Conservation (phyloP, 2,329 filamentous ascomycete genomes). For the Drechslerella stenobrocha region DNA sequence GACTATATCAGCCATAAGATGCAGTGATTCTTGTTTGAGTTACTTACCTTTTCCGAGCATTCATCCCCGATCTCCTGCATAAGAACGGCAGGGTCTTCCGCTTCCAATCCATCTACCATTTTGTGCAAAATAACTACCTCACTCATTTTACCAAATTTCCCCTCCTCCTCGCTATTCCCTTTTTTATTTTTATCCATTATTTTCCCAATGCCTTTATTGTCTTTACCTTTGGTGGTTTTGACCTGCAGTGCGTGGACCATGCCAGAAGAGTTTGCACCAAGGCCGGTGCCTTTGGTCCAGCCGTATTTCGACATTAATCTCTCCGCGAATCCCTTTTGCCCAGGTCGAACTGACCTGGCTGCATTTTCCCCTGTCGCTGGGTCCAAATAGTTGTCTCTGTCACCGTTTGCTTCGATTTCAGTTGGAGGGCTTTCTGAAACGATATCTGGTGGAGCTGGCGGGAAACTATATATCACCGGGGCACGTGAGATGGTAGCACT, state of each 20-base stretch:
- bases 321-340: slow-evolving; percentile 81
- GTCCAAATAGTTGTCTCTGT: neutral
- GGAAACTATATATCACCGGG: slow-evolving; percentile 72
- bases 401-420: slow-evolving; percentile 54
- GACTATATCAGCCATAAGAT: slow-evolving; percentile 1
- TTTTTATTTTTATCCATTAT: slow-evolving; percentile 77
- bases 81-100: slow-evolving; percentile 64
- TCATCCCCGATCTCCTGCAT: slow-evolving; percentile 96
- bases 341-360: slow-evolving; percentile 68
- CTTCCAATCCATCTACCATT: slow-evolving; percentile 77
- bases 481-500: slow-evolving; percentile 72
- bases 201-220: slow-evolving; percentile 71
- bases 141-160: slow-evolving; percentile 73
- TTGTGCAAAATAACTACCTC: slow-evolving; percentile 78
- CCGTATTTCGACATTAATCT: slow-evolving; percentile 92
- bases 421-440: slow-evolving; percentile 12
- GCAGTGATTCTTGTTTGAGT: slow-evolving; percentile 54
- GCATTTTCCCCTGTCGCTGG: slow-evolving; percentile 17
- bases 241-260: slow-evolving; percentile 83
- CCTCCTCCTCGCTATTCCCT: slow-evolving; percentile 56
- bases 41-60: slow-evolving; percentile 71
- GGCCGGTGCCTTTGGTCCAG: slow-evolving; percentile 82
- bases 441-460: slow-evolving; percentile 52
- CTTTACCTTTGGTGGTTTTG: slow-evolving; percentile 82
- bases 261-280: slow-evolving; percentile 78